Base-by-base conservation (phyloP, 1,139 yeast genomes). In the Suhomyces yuchorum region DNA sequence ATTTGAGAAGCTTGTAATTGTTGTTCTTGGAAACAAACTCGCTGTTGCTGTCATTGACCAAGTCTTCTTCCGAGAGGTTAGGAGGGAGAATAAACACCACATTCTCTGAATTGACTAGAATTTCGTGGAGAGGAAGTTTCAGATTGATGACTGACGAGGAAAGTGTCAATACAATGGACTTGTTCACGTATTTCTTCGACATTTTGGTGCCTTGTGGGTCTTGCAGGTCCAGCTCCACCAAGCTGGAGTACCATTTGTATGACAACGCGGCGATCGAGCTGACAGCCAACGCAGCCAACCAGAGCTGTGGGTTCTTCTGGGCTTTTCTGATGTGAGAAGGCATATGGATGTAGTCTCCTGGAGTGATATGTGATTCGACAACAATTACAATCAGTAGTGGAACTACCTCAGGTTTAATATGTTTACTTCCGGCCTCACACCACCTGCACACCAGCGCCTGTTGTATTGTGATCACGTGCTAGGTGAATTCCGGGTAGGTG, bases 11-110 rank as follows among this genome's bases (percentile, higher is more conserved):
- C 55, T 73, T 75, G 58, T 71, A 75, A 57, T 75, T 75, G 40
- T 56, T 52, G 22, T 51, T 56, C 30, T 48, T 53, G 8, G 39
- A 22, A 17, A 56, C 44, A 19, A 54, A 40, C 22, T 46, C 52
- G 8, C 45, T 42, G 30, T 56, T 54, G 47, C 52, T 49, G 22
- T 58, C 58, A 20, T 61, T 58, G 49, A 56, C 62, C 44, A 75
- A 63, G 54, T 75, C 80, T 34, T 73, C 78, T 42, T 73, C 63
- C 4, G 73, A 68, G 43, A 75, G 64, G 51, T 75, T 71, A 8
- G 80, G 80, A 1, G 80, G 80, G 22, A 75, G 66, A 40, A 75
- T 75, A 54, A 75, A 75, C n/a, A 77, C 72, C 41, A 75, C 73
- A 50, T 74, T 73, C 32, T 71, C 76, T 2, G 70, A 58, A 37